Evolutionary conservation across 768 basidiomycete genomes (phyloP), one percentile per base, ranked within the genome.

Genomic region (Amanita rubescens): DNA sequence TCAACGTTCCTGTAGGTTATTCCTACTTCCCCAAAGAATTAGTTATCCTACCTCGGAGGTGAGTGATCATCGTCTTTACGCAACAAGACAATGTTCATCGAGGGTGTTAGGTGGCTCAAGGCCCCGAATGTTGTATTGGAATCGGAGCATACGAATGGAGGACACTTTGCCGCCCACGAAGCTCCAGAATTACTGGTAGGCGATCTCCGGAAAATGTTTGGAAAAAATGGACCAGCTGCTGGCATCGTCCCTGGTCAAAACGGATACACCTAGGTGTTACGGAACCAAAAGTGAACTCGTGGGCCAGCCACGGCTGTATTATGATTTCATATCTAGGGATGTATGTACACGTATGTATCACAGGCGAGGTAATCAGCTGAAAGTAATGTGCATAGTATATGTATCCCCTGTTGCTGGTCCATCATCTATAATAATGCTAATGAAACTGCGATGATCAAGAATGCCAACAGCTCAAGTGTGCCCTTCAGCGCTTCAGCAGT

Each of bases 151-250:
- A 66, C 67, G 1, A 61, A 61, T 5, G 82, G 82, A 4, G 82
- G 82, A 1, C 82, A 84, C 62, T 84, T 85, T 59, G 77, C 80
- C 9, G 73, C 81, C 0, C 60, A 74, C 55, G 82, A 84, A 57
- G 63, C 58, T 39, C 80, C 82, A 0, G 67, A 73, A 3, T 63
- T 64, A 2, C 67, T 85, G 14, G 81, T 69, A 0, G 68, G 58
- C 1, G 82, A 82, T 58, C 46, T 84, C 44, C 66, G 75, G 27
- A 74, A 69, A 58, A 83, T 83, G 79, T 84, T 82, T 63, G 75
- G 74, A 34, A 75, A 68, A 53, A 75, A 69, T 9, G 77, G 79
- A 0, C 71, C 72, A 32, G 78, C 77, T 2, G 76, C 70, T 55
- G 71, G 71, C 2, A 74, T 79, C 14, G 75, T 82, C 7, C 53